These are phyloP conservation scores for Rubia balearica DNA, from an alignment of 305 asterid species.

Conservation along the genomic window DNA sequence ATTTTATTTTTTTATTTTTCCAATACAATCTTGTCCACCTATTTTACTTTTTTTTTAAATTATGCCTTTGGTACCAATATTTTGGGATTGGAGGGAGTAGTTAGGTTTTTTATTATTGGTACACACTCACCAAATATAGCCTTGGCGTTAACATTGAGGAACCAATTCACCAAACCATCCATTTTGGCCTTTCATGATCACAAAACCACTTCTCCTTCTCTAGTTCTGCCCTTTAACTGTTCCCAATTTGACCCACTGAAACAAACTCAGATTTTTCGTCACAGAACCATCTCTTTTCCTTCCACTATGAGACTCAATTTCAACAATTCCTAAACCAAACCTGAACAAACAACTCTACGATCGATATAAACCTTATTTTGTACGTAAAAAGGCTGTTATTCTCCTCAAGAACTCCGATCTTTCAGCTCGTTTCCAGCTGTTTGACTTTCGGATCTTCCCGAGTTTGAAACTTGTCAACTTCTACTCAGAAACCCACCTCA, in stretches of 20 bases:
- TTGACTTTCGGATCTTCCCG: slow-evolving; percentile 7
- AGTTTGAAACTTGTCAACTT: slow-evolving; percentile 10
- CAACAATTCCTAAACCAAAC: neutral
- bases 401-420: slow-evolving; percentile 11
- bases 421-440: neutral
- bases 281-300: neutral
- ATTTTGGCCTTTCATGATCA: neutral
- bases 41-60: too few species aligned
- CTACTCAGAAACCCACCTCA: slow-evolving; percentile 12
- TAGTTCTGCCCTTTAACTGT: neutral
- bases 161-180: slow-evolving; percentile 3
- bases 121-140: neutral
- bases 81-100: too few species aligned
- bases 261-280: neutral
- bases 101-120: neutral
- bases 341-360: neutral
- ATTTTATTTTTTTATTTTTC: too few species aligned
- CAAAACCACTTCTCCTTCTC: neutral
- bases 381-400: neutral
- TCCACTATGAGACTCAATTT: neutral
- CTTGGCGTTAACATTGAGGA: slow-evolving; percentile 11
- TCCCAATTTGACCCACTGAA: neutral
- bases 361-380: neutral
- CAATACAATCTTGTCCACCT: too few species aligned
- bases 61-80: too few species aligned